phyloP scores from a whole-genome alignment of 352 stramenopile species.

The Globisporangium radiosum region DNA sequence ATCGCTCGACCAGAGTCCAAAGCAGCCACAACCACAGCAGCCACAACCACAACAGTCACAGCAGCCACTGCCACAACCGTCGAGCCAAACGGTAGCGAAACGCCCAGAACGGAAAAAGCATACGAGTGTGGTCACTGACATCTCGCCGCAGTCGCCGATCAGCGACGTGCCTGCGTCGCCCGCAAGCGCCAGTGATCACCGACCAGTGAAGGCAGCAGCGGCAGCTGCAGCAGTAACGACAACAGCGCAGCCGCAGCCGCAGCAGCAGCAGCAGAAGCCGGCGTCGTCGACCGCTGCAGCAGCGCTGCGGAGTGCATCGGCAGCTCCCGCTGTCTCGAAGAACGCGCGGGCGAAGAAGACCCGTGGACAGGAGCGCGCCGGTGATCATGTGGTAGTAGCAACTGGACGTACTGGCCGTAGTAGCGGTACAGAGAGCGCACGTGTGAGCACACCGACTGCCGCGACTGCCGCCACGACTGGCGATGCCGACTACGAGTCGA shows the following conservation, averaged over 20 bases:
- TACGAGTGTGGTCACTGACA: background rate
- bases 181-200: constrained; percentile 1
- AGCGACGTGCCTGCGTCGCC: constrained; percentile 7
- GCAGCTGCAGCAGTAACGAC: background rate
- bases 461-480: no score
- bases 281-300: background rate
- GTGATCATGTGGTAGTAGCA: no score
- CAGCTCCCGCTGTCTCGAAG: background rate
- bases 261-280: background rate
- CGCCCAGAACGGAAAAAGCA: constrained; percentile 14
- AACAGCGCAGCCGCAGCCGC: background rate
- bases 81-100: constrained; percentile 10
- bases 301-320: constrained; percentile 4
- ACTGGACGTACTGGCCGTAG: background rate
- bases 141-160: constrained; percentile 5
- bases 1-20: constrained; percentile 9
- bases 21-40: background rate
- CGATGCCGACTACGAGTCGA: constrained; percentile 14
- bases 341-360: constrained; percentile 1
- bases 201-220: background rate
- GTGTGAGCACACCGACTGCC: background rate
- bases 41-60: no score
- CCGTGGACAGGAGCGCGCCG: background rate
- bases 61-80: no score
- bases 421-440: background rate